These are phyloP conservation scores for Trichocladium uniseriatum DNA, from an alignment of 495 filamentous ascomycete species.

Conservation along the genomic window DNA sequence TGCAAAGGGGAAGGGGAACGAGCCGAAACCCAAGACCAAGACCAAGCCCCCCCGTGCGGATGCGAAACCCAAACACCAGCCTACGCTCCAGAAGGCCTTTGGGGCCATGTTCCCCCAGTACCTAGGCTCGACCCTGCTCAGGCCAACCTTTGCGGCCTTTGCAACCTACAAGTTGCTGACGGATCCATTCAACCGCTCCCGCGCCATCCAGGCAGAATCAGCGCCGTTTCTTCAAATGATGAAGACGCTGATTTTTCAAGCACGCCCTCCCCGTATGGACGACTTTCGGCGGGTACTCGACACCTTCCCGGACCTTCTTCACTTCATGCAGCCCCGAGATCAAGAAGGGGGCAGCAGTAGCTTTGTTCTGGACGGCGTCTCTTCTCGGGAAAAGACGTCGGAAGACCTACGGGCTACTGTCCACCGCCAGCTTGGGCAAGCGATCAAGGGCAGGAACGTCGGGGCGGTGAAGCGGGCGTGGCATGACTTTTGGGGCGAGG, in stretches of 20 bases:
- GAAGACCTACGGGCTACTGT: neutral
- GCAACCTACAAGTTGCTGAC: conserved; percentile 36
- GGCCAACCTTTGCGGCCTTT: conserved; percentile 27
- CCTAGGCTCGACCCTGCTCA: conserved; percentile 13
- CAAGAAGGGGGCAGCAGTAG: neutral
- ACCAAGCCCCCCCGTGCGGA: neutral
- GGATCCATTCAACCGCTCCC: conserved; percentile 20
- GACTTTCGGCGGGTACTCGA: conserved; percentile 5
- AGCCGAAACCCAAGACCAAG: neutral
- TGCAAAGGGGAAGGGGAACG: neutral
- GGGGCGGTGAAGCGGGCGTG: conserved; percentile 20
- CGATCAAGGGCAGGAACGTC: conserved; percentile 13
- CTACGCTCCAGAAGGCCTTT: conserved; percentile 17
- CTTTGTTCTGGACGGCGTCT: neutral
- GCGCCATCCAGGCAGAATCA: conserved; percentile 12
- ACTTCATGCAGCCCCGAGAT: conserved; percentile 2
- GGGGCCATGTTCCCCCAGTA: conserved; percentile 27
- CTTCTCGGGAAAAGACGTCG: neutral
- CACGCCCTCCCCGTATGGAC: conserved; percentile 1
- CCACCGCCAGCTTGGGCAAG: conserved; percentile 11
- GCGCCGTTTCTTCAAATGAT: conserved; percentile 19
- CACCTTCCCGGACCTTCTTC: conserved; percentile 4
- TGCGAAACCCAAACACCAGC: conserved; percentile 14
- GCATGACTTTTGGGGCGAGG: conserved; percentile 25
- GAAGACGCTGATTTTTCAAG: conserved; percentile 3